A percentile compares a stretch with the other conserved stretches of the same genome.
phyloP scores from a whole-genome alignment of 2,329 filamentous ascomycete species.

The Phialocephala subalpina region DNA sequence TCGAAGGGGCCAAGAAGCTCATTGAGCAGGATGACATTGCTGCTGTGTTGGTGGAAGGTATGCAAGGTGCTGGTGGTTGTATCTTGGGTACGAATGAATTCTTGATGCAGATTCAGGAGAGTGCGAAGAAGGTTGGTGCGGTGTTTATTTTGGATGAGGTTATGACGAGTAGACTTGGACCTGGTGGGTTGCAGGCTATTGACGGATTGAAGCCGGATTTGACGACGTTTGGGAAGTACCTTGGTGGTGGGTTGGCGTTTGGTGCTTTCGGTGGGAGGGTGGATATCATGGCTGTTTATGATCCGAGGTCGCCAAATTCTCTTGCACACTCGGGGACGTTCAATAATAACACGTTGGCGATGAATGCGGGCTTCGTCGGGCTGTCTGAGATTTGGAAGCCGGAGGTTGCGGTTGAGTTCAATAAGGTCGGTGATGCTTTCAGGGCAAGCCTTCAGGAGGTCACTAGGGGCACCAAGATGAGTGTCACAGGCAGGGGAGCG shows the following conservation, averaged over 20 bases:
- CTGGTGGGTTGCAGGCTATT: constrained; percentile 55
- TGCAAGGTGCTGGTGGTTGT: constrained; percentile 69
- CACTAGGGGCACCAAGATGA: constrained; percentile 20
- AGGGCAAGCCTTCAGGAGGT: constrained; percentile 9
- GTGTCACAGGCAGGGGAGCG: constrained; percentile 13
- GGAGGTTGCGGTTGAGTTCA: constrained; percentile 14
- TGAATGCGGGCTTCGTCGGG: constrained; percentile 44
- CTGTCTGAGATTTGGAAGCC: constrained; percentile 18
- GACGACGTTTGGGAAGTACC: constrained; percentile 69
- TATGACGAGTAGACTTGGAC: constrained; percentile 67
- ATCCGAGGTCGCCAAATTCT: constrained; percentile 50
- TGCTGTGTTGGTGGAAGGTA: constrained; percentile 69
- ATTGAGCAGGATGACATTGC: constrained; percentile 34
- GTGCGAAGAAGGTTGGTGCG: constrained; percentile 42
- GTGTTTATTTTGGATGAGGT: constrained; percentile 76
- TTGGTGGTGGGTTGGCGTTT: constrained; percentile 71
- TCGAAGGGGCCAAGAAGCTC: constrained; percentile 39
- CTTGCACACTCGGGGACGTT: constrained; percentile 69
- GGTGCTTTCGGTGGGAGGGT: constrained; percentile 69
- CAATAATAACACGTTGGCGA: constrained; percentile 71
- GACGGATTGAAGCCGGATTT: constrained; percentile 62
- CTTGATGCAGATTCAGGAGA: constrained; percentile 19
- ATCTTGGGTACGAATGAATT: constrained; percentile 50
- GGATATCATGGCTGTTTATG: constrained; percentile 64
- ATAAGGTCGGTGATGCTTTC: constrained; percentile 12